Base-by-base conservation (phyloP, 768 basidiomycete species). In the Agaricus subrufescens region DNA sequence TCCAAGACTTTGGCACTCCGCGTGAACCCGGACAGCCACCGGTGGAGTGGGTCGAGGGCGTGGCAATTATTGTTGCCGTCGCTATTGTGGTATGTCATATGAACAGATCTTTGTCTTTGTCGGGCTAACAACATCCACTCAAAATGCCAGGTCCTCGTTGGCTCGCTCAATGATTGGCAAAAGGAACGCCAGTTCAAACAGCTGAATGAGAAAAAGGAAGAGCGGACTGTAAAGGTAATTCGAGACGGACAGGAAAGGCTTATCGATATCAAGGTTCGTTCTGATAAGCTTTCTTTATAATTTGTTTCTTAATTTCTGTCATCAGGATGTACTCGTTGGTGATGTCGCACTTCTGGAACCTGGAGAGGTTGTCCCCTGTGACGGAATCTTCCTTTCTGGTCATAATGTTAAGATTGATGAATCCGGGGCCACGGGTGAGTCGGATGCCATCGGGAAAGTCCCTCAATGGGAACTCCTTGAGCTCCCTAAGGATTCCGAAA, bases 31-130 rank as follows among this genome's bases (percentile, higher is more conserved):
- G 76, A 43, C 78, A 87, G 44, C 86, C 94, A 1, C 84, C 85
- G 15, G 92, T 98, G 14, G 94, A 98, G 64, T 98, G 96, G 96
- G 94, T 99, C 0, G 96, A 98, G 74, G 96, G 87, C 53, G 89
- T 91, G 10, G 85, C 89, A 0, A 91, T 91, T 58, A 81, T 91
- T 65, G 78, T 88, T 40, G 89, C 89, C 0, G 82, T 91, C 38
- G 63, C 78, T 39, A 89, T 91, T 43, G 89, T 91, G 26, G 88
- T 87, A 71, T 56, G 83, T 73, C n/a, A n/a, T 39, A 46, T 25
- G 11, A 34, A 4, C 34, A 11, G 34, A 7, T 8, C 11, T 11
- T 2, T 8, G 34, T 4, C 34, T 34, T 34, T 34, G 34, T 34
- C 5, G 7, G 11, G 34, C 34, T 34, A 34, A 4, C 11, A 3